Evolutionary conservation across 306 rosid genomes (phyloP).

Genomic region (Pyrus bretschneideri): DNA sequence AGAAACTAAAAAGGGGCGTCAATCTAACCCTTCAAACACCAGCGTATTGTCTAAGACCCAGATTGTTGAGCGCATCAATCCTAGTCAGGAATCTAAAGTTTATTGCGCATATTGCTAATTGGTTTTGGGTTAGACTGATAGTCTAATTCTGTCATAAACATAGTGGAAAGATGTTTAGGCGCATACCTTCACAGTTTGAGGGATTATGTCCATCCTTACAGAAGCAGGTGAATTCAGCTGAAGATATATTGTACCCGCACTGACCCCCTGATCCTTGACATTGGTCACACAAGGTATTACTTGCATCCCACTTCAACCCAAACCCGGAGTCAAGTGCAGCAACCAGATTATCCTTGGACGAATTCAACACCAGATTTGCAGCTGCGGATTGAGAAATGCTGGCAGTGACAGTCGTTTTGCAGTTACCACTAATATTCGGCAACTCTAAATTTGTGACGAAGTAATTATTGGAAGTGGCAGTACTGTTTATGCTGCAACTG

Average conservation of each 20-base stretch:
- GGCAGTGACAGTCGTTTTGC: conserved; percentile 21
- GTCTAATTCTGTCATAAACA: background rate
- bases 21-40: no score
- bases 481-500: conserved; percentile 22
- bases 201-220: conserved; percentile 33
- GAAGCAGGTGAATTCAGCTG: conserved; percentile 41
- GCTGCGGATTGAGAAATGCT: conserved; percentile 25
- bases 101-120: no score
- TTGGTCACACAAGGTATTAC: conserved; percentile 25
- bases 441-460: background rate
- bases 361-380: background rate
- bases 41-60: no score
- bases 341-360: conserved; percentile 9
- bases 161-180: background rate
- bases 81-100: no score
- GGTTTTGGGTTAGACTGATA: background rate
- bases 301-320: conserved; percentile 37
- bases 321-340: conserved; percentile 37
- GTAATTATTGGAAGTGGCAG: conserved; percentile 13
- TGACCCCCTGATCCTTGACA: conserved; percentile 37
- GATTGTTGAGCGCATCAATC: background rate
- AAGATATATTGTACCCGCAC: conserved; percentile 32
- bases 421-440: background rate
- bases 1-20: no score
- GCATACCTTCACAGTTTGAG: conserved; percentile 18